Conservation (phyloP, 2,329 filamentous ascomycete species). For the Fusarium sambucinum region DNA sequence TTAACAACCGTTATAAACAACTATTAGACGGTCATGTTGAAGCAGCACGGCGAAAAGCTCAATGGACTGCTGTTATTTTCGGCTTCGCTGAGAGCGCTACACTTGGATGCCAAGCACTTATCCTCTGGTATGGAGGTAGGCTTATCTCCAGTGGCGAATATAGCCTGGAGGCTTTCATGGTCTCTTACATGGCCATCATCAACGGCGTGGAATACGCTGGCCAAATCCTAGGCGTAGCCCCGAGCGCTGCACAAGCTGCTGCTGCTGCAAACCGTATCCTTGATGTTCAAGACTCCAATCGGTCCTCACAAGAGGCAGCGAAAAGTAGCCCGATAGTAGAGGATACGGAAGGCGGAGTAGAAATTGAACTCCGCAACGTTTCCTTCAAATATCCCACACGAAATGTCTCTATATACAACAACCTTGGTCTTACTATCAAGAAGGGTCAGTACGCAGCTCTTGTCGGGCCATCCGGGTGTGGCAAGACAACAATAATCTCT, state of each 20-base stretch:
- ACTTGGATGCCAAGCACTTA: constrained; percentile 71
- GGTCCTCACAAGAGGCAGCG: constrained; percentile 24
- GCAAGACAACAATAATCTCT: constrained; percentile 78
- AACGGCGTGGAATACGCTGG: constrained; percentile 67
- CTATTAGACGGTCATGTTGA: constrained; percentile 70
- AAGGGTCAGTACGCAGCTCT: constrained; percentile 78
- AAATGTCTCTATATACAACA: constrained; percentile 67
- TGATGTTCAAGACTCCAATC: constrained; percentile 17
- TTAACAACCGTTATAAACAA: constrained; percentile 69
- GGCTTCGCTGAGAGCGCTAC: constrained; percentile 76
- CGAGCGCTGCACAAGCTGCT: constrained; percentile 70
- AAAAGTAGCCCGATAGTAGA: constrained; percentile 53
- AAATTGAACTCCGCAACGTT: constrained; percentile 67
- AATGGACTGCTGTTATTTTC: constrained; percentile 72
- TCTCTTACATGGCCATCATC: constrained; percentile 74
- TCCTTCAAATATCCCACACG: constrained; percentile 72
- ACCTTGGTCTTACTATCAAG: constrained; percentile 72
- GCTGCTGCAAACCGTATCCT: constrained; percentile 71
- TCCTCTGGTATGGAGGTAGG: constrained; percentile 74
- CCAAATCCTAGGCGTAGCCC: constrained; percentile 68
- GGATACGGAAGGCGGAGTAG: constrained; percentile 62
- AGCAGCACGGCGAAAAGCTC: constrained; percentile 70
- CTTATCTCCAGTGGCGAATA: constrained; percentile 67
- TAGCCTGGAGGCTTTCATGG: constrained; percentile 60
- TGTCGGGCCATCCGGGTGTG: constrained; percentile 77